phyloP scores from a whole-genome alignment of 176 grass and related monocot species.

The Aegilops tauschii region DNA sequence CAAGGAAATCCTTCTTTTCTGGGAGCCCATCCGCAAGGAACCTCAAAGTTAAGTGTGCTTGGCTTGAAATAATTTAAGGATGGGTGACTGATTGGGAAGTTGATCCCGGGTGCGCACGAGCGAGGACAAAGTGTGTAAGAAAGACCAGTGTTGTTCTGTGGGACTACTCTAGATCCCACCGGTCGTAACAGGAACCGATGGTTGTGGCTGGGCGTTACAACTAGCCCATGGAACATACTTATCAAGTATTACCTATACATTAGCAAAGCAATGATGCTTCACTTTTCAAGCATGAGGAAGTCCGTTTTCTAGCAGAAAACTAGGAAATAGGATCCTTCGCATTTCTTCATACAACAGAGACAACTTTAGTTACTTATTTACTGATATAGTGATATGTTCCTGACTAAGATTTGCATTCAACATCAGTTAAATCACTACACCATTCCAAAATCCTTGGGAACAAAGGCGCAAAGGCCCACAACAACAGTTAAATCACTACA shows the following conservation, averaged over 20 bases:
- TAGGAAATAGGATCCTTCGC: not conserved
- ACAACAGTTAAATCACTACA: not conserved
- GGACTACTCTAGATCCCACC: no score
- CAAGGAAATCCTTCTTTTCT: no score
- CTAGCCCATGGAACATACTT: not conserved
- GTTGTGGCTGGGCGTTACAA: no score
- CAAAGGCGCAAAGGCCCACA: not conserved
- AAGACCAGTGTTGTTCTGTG: no score
- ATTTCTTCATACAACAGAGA: not conserved
- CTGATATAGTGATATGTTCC: not conserved
- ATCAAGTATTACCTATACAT: not conserved
- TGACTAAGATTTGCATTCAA: conserved; percentile 1
- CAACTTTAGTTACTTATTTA: not conserved
- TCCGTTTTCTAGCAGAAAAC: not conserved
- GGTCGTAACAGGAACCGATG: no score
- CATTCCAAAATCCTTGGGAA: not conserved
- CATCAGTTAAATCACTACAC: not conserved
- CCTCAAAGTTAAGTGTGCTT: no score
- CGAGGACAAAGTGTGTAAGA: no score
- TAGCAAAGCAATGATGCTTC: not conserved
- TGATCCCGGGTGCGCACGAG: no score
- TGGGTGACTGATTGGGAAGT: no score
- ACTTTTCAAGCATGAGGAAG: conserved; percentile 3
- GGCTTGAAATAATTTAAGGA: no score
- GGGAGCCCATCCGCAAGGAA: no score